Conservation (phyloP, 1,284 basidiomycete genomes). For the Ustilago trichophora region DNA sequence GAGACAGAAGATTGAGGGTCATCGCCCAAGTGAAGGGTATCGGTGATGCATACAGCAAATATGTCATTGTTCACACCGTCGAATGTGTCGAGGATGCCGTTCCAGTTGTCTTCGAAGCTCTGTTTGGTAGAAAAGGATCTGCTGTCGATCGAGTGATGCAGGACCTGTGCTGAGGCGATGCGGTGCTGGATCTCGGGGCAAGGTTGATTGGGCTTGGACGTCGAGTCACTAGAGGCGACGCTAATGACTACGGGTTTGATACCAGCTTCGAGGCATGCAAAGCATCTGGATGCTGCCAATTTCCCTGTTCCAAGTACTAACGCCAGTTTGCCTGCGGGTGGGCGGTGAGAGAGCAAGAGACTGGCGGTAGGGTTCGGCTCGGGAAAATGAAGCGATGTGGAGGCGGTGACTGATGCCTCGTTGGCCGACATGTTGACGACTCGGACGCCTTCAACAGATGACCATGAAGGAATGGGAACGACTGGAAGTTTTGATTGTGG, state of each 20-base stretch:
- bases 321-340: slow-evolving; percentile 26
- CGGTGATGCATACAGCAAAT: slow-evolving; percentile 64
- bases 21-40: slow-evolving; percentile 57
- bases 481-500: too few species aligned
- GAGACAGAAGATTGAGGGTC: slow-evolving; percentile 5
- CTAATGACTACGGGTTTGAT: slow-evolving; percentile 76
- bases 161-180: slow-evolving; percentile 70
- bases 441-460: too few species aligned
- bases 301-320: slow-evolving; percentile 79
- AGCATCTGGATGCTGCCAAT: slow-evolving; percentile 82
- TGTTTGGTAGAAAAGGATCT: slow-evolving; percentile 4
- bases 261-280: slow-evolving; percentile 82
- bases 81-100: slow-evolving; percentile 15
- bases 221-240: slow-evolving; percentile 1
- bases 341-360: slow-evolving; percentile 47
- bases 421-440: slow-evolving; percentile 5
- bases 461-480: too few species aligned
- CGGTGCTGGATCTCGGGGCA: slow-evolving; percentile 73
- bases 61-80: slow-evolving; percentile 28
- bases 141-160: slow-evolving; percentile 64
- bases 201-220: slow-evolving; percentile 52
- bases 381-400: slow-evolving; percentile 14
- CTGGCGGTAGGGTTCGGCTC: slow-evolving; percentile 40
- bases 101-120: slow-evolving; percentile 9
- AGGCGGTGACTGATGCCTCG: not conserved